phyloP scores from a whole-genome alignment of 2,329 filamentous ascomycete genomes.

The Chaetomiaceae sp. region DNA sequence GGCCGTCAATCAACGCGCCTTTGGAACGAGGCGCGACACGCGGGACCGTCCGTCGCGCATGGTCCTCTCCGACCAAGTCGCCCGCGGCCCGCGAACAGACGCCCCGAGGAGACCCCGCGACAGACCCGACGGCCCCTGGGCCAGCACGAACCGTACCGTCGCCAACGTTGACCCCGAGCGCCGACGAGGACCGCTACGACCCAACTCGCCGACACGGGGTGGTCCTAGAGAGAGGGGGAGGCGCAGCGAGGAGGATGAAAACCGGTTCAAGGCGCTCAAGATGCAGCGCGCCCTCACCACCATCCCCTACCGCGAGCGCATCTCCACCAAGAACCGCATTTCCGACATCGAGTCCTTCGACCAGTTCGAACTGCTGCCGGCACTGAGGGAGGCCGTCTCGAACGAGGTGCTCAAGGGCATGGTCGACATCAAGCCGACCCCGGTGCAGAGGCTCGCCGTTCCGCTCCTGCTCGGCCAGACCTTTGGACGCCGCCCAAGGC shows the following conservation, averaged over 20 bases:
- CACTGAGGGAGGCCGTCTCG: conserved; percentile 64
- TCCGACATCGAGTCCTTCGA: conserved; percentile 72
- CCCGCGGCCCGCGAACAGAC: conserved; percentile 33
- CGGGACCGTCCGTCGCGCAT: conserved; percentile 48
- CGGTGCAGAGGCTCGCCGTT: conserved; percentile 84
- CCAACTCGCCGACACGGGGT: conserved; percentile 3
- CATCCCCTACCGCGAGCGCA: conserved; percentile 67
- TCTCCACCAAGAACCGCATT: conserved; percentile 50
- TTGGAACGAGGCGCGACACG: conserved; percentile 31
- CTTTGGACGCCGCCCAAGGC: conserved; percentile 30
- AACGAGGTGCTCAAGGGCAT: conserved; percentile 71
- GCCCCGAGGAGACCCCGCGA: conserved; percentile 35
- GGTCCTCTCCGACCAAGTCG: conserved; percentile 53
- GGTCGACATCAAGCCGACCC: conserved; percentile 73
- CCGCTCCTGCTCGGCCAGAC: conserved; percentile 66
- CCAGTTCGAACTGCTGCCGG: conserved; percentile 69
- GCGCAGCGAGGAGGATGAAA: conserved; percentile 35
- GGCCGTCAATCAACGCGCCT: conserved; percentile 32
- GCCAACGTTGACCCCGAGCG: conserved; percentile 35
- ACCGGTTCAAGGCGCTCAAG: conserved; percentile 75
- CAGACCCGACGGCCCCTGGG: conserved; percentile 46
- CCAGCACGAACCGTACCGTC: conserved; percentile 51
- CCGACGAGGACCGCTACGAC: conserved; percentile 13
- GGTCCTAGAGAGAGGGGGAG: conserved; percentile 27
- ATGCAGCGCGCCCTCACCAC: conserved; percentile 81